Percentiles rank a stretch among this genome's conserved stretches.
These are phyloP conservation scores for Nyctanthes arbortristis DNA, from an alignment of 257 asterid species.

Conservation along the genomic window DNA sequence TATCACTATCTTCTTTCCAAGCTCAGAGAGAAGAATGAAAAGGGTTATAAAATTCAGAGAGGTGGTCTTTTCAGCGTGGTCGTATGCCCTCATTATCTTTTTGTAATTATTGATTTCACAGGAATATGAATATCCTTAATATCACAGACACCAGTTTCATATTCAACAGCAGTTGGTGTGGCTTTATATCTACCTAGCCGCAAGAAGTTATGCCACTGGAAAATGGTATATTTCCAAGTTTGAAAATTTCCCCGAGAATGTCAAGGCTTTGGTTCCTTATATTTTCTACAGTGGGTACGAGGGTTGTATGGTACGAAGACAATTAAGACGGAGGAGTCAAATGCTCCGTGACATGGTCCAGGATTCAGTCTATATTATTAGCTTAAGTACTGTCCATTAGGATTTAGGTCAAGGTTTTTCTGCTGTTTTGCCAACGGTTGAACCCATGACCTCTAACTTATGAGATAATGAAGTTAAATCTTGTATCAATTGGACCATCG, in stretches of 20 bases:
- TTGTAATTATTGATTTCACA: constrained; percentile 46
- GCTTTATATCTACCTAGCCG: constrained; percentile 44
- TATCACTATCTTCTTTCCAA: constrained; percentile 68
- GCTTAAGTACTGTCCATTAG: no score
- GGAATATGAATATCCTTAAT: constrained; percentile 61
- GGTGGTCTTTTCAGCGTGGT: constrained; percentile 69
- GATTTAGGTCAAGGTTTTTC: no score
- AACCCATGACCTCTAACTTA: no score
- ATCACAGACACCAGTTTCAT: constrained; percentile 49
- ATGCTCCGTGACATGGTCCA: no score
- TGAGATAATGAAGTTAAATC: no score
- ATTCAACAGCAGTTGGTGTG: constrained; percentile 36
- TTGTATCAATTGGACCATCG: no score
- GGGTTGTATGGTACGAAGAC: background rate
- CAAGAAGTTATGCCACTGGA: constrained; percentile 64
- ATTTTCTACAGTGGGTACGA: constrained; percentile 34
- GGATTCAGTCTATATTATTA: no score
- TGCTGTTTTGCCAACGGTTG: no score
- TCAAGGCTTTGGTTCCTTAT: constrained; percentile 67
- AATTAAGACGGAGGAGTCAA: no score
- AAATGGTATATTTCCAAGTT: constrained; percentile 76
- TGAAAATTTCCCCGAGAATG: constrained; percentile 61
- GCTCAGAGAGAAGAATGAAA: constrained; percentile 50
- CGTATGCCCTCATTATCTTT: constrained; percentile 75
- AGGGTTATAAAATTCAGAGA: constrained; percentile 59